Percentiles rank a stretch among this genome's conserved stretches.
These are phyloP conservation scores for Rugiboletus extremiorientalis DNA, from an alignment of 1,284 basidiomycete species.

Conservation along the genomic window DNA sequence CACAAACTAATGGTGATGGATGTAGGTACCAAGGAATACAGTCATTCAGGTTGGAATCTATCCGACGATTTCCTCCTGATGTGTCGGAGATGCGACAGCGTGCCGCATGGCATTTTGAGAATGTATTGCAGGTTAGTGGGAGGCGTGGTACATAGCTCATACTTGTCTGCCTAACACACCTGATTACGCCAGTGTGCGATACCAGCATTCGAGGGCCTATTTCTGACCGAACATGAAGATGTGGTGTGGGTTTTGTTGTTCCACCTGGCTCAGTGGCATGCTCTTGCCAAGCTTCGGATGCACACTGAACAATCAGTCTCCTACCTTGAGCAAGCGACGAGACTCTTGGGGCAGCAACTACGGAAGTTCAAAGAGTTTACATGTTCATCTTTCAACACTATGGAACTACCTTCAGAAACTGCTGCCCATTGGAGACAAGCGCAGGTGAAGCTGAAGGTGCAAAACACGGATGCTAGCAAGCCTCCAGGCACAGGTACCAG, in stretches of 20 bases:
- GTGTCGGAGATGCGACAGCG: not conserved
- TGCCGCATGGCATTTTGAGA: not conserved
- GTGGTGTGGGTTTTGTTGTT: conserved; percentile 11
- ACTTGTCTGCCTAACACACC: no score
- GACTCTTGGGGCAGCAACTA: not conserved
- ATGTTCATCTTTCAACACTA: not conserved
- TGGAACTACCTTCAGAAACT: conserved; percentile 3
- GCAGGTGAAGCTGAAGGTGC: not conserved
- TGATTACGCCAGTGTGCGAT: no score
- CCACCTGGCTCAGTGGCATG: conserved; percentile 20
- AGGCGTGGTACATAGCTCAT: no score
- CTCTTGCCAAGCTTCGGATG: no score
- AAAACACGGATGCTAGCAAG: no score
- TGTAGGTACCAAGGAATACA: not conserved
- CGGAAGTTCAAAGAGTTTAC: conserved; percentile 5
- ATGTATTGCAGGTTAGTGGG: not conserved
- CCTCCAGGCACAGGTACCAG: no score
- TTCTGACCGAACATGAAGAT: conserved; percentile 14
- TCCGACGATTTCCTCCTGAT: not conserved
- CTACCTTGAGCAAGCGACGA: not conserved
- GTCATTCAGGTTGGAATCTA: not conserved
- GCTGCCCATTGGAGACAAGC: not conserved
- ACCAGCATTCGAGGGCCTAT: conserved; percentile 26
- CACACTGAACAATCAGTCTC: conserved; percentile 11
- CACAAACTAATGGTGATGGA: no score